phyloP scores from a whole-genome alignment of 108 stramenopile genomes.

The Skeletonema potamos region DNA sequence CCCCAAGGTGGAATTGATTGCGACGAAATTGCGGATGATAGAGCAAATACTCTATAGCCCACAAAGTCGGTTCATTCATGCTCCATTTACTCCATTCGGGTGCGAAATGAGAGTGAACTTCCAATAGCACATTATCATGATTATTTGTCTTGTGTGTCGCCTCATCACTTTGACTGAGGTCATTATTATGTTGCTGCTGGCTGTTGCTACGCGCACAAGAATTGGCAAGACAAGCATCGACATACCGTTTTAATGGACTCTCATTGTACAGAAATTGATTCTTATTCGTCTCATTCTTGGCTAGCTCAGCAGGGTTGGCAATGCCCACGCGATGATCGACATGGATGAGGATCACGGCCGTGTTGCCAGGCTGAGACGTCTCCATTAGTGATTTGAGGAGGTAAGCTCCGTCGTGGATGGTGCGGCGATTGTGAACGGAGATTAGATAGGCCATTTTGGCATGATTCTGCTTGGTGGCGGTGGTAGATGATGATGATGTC shows the following conservation, averaged over 20 bases:
- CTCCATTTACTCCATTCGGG: conserved; percentile 82
- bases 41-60: conserved; percentile 68
- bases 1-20: neutral
- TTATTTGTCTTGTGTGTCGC: neutral
- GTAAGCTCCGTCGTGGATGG: conserved; percentile 64
- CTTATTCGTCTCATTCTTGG: conserved; percentile 1
- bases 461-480: neutral
- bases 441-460: conserved; percentile 80
- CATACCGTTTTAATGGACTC: conserved; percentile 51
- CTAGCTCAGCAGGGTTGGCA: neutral
- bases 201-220: conserved; percentile 10
- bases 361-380: conserved; percentile 32
- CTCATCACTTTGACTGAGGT: neutral
- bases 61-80: conserved; percentile 86
- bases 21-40: conserved; percentile 13
- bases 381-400: conserved; percentile 72
- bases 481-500: neutral
- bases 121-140: conserved; percentile 20
- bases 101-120: conserved; percentile 40
- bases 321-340: conserved; percentile 59
- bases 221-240: conserved; percentile 47
- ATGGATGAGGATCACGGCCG: conserved; percentile 75
- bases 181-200: neutral
- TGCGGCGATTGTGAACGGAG: conserved; percentile 77
- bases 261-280: conserved; percentile 40